Evolutionary conservation across 2,329 filamentous ascomycete species (phyloP), one percentile per base, ranked within the genome.

Genomic region (Botrytis paeoniae): DNA sequence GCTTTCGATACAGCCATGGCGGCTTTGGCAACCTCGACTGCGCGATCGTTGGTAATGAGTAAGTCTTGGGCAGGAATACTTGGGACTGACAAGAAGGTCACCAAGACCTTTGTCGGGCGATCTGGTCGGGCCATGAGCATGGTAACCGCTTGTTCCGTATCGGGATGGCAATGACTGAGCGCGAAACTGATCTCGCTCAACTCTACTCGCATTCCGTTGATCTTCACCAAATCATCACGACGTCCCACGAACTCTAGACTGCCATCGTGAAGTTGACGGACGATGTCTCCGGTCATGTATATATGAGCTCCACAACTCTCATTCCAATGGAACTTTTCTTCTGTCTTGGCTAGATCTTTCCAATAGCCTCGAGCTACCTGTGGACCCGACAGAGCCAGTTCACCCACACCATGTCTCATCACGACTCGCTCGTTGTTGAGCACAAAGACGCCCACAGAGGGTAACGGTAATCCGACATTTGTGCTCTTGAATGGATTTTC

Each of bases 151-250:
- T 82, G 82, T 78, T 83, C 87, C 18, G n/a, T 43, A 12, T 75
- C 35, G 61, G 77, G 74, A 69, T 75, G 68, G 22, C 66, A 69
- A 45, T 35, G 32, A 32, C 45, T 63, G 22, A 76, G 39, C 72
- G 77, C 73, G 68, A 74, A 64, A 84, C 77, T 76, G 69, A 85
- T 85, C 78, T 85, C 86, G 16, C 82, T 85, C 68, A 90, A 83
- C 81, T 90, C 92, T 66, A 91, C 86, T 72, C 90, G 83, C 76
- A 88, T 90, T 39, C 92, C 92, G 18, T 86, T 84, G 41, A 92
- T 82, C 81, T 93, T 92, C 71, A 91, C 87, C 79, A 90, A 90
- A n/a, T 86, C 86, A 77, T 92, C 90, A 76, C 89, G 90, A 66
- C 91, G 85, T 25, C 89, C 89, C 51, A 90, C 83, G 74, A 89